phyloP scores from a whole-genome alignment of 805 yeast species.

The Starmerella davenportii region DNA sequence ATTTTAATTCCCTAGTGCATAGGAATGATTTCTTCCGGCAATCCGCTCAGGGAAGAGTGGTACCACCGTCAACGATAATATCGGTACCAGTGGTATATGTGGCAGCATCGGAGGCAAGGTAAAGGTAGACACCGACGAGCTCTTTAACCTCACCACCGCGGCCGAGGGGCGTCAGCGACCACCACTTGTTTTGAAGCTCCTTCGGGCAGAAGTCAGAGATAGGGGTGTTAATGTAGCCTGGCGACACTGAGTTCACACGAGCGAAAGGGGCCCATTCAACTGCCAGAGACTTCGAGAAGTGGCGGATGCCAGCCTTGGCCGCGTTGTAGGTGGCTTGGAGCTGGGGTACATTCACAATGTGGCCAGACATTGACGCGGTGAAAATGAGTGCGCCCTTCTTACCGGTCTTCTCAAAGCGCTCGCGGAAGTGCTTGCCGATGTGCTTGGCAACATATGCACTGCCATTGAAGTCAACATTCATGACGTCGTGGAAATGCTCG shows the following conservation, averaged over 20 bases:
- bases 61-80: constrained; percentile 65
- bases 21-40: too few relatives aligned
- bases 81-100: constrained; percentile 67
- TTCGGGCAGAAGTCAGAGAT: constrained; percentile 33
- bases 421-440: constrained; percentile 53
- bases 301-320: constrained; percentile 69
- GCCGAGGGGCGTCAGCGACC: constrained; percentile 30
- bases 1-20: too few relatives aligned
- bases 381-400: constrained; percentile 62
- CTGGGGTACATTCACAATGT: constrained; percentile 73
- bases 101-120: constrained; percentile 65
- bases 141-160: constrained; percentile 60
- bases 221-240: constrained; percentile 72
- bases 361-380: constrained; percentile 83
- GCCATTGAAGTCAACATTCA: constrained; percentile 62
- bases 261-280: constrained; percentile 83
- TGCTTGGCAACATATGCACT: constrained; percentile 63
- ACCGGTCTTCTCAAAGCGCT: constrained; percentile 26
- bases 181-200: constrained; percentile 35
- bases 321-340: constrained; percentile 73
- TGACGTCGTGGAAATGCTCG: constrained; percentile 50
- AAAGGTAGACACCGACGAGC: constrained; percentile 61
- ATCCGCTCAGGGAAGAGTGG: constrained; percentile 31
- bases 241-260: constrained; percentile 65
- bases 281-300: constrained; percentile 59